phyloP scores from a whole-genome alignment of 176 grass and related monocot species.

The Ananas comosus region DNA sequence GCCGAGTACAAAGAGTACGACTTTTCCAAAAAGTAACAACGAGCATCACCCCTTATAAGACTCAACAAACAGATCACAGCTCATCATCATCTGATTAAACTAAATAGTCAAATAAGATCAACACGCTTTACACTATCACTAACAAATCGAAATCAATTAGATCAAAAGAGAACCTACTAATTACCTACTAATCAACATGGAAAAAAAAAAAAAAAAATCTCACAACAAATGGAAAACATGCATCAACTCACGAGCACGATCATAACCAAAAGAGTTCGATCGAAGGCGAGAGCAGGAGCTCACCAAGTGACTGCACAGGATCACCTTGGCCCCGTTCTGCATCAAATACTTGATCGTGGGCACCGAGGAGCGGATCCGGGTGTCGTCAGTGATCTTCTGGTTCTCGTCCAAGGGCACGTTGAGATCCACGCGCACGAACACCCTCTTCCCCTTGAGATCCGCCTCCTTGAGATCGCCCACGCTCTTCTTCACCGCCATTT shows the following conservation, averaged over 20 bases:
- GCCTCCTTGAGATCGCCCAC: constrained; percentile 61
- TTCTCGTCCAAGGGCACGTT: constrained; percentile 91
- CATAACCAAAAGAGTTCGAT: neutral
- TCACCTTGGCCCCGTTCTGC: constrained; percentile 66
- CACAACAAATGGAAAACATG: no score
- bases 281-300: neutral
- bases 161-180: no score
- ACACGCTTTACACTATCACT: no score
- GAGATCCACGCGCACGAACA: constrained; percentile 86
- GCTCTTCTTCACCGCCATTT: constrained; percentile 90
- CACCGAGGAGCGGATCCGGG: constrained; percentile 71
- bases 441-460: constrained; percentile 79
- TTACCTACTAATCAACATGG: no score
- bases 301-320: constrained; percentile 88
- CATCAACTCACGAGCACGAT: neutral
- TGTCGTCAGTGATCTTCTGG: constrained; percentile 94
- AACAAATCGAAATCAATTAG: no score
- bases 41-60: no score
- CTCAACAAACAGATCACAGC: no score
- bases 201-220: no score
- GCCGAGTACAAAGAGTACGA: no score
- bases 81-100: no score
- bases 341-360: constrained; percentile 85
- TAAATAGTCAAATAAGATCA: no score
- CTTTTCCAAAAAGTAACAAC: no score